Evolutionary conservation across 768 basidiomycete species (phyloP), one percentile per base, ranked within the genome.

Genomic region (Boletus reticuloceps): DNA sequence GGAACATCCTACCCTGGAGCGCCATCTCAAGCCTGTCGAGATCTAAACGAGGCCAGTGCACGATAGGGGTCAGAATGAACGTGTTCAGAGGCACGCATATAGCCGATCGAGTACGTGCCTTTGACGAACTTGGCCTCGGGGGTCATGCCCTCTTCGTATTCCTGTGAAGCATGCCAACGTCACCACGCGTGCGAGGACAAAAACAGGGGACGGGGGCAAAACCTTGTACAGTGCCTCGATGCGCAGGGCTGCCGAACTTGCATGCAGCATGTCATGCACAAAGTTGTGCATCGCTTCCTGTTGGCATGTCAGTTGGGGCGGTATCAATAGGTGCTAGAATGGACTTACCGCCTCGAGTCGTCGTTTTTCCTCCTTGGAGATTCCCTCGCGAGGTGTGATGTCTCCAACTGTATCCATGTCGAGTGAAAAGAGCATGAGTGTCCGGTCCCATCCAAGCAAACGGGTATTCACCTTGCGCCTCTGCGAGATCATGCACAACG

Each of bases 281-380:
- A 98, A 94, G 56, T 91, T 91, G 49, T 87, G 81, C 88, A 98
- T 98, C 3, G 94, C 94, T 65, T 88, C 87, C 84, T 93, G 69
- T 51, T 42, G 31, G 39, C 22, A 32, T 12, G 8, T 5, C 8
- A 13, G 22, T 11, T 8, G n/a, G 6, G 8, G 14, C 37, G 47
- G 14, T 19, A 6, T 20, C 6, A 3, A 34, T 25, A 14, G 12
- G 12, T n/a, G 6, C 12, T 9, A 4, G 12, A 27, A 14, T 7
- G 31, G 27, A 52, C 82, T 29, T 34, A 88, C 91, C 37, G 79
- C 76, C 76, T 96, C 94, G 13, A 91, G 77, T 10, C 80, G 75
- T 39, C 77, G 79, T 72, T 99, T 99, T 66, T 91, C 88, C 3
- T 78, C 77, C 63, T 91, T 90, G 0, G 89, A 71, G 14, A 99